Evolutionary conservation across 164 flowering plant species (phyloP), one percentile per base, ranked within the genome.

Genomic region (Piper betle): DNA sequence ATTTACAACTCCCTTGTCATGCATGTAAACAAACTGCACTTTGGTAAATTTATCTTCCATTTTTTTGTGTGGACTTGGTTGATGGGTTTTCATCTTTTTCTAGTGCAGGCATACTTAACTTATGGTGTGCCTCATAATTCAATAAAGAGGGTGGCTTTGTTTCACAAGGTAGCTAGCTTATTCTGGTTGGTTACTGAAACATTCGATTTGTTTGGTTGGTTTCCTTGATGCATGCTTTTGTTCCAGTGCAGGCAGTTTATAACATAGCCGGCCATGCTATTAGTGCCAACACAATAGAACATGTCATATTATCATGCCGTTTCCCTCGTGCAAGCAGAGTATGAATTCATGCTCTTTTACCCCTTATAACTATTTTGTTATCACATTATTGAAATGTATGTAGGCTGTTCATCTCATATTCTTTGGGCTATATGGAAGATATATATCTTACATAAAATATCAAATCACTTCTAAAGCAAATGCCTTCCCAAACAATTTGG

Each of bases 171-270:
- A 81, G 55, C 20, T 39, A 46, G 50, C 46, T 42, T 42, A 6
- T 6, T 10, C 50, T 46, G 37, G 57, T 18, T 54, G 57, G 18
- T 54, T 20, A 3, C 57, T 48, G 50, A 61, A 19, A 59, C 9
- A 37, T 46, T 42, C 37, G 39, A 11, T 33, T 11, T 57, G 39
- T 40, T 18, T 4, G 15, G 50, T 33, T 33, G 17, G 37, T 37
- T 25, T 41, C 39, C 15, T 58, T 79, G 58, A 72, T 67, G 66
- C 62, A 58, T 46, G 50, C 50, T 46, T 46, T 46, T 73, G 77
- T 77, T 53, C 79, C 70, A 25, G 78, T 82, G 85, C 91, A 90
- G 97, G 92, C 92, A 68, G 90, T 92, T 65, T 90, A 87, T 72
- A 90, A 87, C 76, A 83, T 90, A 56, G 84, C 88, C 58, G 92